These are phyloP conservation scores for Fusarium ambrosium DNA, from an alignment of 2,329 filamentous ascomycete genomes.

Conservation along the genomic window DNA sequence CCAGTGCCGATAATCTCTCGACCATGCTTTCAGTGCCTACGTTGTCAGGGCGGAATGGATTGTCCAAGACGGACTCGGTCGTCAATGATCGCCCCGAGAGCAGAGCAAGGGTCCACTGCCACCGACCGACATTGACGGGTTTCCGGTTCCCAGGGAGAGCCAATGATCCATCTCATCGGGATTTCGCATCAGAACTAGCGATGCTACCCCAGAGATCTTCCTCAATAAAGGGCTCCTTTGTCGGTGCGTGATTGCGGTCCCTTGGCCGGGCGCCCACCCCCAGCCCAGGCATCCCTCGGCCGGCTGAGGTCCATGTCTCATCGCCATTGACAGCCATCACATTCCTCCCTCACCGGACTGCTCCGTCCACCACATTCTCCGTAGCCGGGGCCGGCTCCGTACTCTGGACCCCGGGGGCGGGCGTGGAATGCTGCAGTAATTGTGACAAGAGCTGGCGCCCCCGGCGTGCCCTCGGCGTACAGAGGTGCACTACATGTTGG, in stretches of 20 bases:
- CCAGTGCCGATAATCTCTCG: conserved; percentile 21
- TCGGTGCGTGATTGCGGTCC: conserved; percentile 23
- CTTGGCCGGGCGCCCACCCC: conserved; percentile 14
- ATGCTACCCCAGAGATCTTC: conserved; percentile 33
- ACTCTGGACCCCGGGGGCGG: conserved; percentile 20
- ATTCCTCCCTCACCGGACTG: conserved; percentile 39
- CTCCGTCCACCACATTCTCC: conserved; percentile 44
- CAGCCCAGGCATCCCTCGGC: background rate
- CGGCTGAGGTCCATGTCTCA: conserved; percentile 31
- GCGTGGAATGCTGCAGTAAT: conserved; percentile 42
- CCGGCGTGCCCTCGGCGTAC: conserved; percentile 15
- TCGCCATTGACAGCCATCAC: conserved; percentile 31
- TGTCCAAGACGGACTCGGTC: conserved; percentile 34
- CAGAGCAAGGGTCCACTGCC: conserved; percentile 35
- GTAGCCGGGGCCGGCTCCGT: conserved; percentile 41
- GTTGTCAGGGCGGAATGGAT: conserved; percentile 36
- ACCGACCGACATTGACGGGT: conserved; percentile 33
- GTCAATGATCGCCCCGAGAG: conserved; percentile 13
- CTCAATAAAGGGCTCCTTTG: conserved; percentile 16
- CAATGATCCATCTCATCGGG: conserved; percentile 32
- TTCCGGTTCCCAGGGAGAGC: conserved; percentile 41
- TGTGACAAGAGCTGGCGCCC: conserved; percentile 24
- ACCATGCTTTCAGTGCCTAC: conserved; percentile 20
- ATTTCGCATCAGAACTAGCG: conserved; percentile 23
- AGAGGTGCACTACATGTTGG: conserved; percentile 31